phyloP scores from a whole-genome alignment of 768 basidiomycete species.

The Leccinum olivaceopallidum region DNA sequence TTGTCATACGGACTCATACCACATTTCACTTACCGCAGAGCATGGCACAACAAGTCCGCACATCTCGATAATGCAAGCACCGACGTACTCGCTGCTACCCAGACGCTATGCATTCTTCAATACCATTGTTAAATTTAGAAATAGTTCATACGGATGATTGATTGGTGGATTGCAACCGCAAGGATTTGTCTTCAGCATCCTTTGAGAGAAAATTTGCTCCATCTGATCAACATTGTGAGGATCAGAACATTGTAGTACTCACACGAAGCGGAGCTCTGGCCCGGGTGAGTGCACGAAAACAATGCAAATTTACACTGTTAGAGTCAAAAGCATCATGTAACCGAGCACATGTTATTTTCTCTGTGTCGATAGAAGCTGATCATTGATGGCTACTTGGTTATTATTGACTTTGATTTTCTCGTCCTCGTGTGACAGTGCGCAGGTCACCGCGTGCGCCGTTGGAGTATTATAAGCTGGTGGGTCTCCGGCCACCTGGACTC shows the following conservation, averaged over 20 bases:
- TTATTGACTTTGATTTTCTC: not conserved
- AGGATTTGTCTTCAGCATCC: constrained; percentile 63
- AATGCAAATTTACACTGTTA: constrained; percentile 67
- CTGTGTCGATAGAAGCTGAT: constrained; percentile 32
- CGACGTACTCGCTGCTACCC: constrained; percentile 80
- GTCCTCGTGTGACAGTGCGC: not conserved
- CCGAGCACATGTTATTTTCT: constrained; percentile 62
- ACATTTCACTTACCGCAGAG: constrained; percentile 57
- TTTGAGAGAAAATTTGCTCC: constrained; percentile 31
- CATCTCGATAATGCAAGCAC: constrained; percentile 72
- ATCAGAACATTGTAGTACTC: constrained; percentile 31
- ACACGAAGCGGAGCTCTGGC: constrained; percentile 81
- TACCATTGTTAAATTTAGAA: constrained; percentile 50
- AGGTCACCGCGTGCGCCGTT: not conserved
- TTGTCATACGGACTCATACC: not conserved
- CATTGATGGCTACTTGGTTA: not conserved
- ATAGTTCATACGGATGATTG: constrained; percentile 52
- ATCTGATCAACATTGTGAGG: not conserved
- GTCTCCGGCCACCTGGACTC: not conserved
- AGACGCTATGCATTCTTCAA: constrained; percentile 80
- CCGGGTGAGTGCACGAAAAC: constrained; percentile 60
- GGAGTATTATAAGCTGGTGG: not conserved
- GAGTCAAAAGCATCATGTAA: constrained; percentile 7
- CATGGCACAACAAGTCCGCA: constrained; percentile 84
- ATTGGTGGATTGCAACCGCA: constrained; percentile 43